Conservation (phyloP, 2,329 filamentous ascomycete genomes). For the Alternaria dauci region DNA sequence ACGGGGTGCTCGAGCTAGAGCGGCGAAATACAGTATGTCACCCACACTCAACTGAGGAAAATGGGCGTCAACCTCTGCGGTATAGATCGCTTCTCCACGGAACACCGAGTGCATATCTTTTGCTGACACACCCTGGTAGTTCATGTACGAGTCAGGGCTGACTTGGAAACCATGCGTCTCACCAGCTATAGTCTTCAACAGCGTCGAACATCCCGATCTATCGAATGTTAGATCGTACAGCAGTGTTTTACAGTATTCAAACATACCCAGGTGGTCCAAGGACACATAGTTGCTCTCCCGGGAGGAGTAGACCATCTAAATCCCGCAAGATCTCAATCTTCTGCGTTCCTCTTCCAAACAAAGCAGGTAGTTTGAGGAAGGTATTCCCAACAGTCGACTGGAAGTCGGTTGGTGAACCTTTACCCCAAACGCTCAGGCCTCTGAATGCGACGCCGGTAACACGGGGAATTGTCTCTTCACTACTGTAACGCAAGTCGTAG, state of each 20-base stretch:
- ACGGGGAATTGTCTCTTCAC: constrained; percentile 60
- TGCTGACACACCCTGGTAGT: constrained; percentile 77
- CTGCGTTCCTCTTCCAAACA: constrained; percentile 56
- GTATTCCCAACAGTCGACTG: constrained; percentile 72
- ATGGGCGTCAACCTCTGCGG: constrained; percentile 81
- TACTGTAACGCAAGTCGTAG: constrained; percentile 53
- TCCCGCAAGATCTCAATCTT: constrained; percentile 71
- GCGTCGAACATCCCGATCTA: constrained; percentile 74
- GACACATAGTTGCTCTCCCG: constrained; percentile 77
- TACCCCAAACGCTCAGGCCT: constrained; percentile 71
- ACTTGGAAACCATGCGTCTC: constrained; percentile 81
- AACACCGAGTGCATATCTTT: constrained; percentile 78
- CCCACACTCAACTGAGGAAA: constrained; percentile 78
- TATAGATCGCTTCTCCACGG: constrained; percentile 84
- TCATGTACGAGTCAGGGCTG: constrained; percentile 74
- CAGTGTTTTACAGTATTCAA: neutral
- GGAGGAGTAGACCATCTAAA: constrained; percentile 72
- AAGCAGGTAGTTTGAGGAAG: constrained; percentile 66
- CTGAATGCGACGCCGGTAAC: constrained; percentile 70
- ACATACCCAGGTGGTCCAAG: constrained; percentile 67
- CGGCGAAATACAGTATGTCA: constrained; percentile 79
- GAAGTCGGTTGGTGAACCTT: constrained; percentile 70
- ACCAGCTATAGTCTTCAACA: constrained; percentile 82
- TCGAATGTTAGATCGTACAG: constrained; percentile 4
- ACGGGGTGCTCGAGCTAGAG: constrained; percentile 65